Conservation (phyloP, 2,329 filamentous ascomycete genomes). For the Ceratocystis colombiana region DNA sequence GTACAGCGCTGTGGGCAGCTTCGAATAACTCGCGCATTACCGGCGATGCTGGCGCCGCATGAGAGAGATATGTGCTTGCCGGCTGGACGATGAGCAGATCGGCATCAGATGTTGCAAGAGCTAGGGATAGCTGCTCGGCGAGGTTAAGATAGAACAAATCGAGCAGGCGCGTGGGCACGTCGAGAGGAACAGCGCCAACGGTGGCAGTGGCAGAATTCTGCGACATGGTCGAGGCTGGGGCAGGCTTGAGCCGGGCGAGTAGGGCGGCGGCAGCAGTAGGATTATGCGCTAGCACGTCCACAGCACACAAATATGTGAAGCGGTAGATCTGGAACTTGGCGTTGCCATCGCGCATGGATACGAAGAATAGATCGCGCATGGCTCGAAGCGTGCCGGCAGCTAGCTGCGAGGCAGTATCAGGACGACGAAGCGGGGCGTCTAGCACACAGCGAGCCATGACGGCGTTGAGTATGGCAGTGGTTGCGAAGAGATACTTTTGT, state of each 20-base stretch:
- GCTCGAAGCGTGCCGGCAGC: slow-evolving; percentile 38
- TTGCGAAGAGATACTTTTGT: slow-evolving; percentile 63
- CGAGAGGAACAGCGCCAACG: slow-evolving; percentile 26
- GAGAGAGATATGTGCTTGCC: slow-evolving; percentile 60
- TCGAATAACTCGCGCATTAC: slow-evolving; percentile 61
- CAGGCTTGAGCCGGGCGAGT: slow-evolving; percentile 50
- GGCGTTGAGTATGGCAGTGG: slow-evolving; percentile 64
- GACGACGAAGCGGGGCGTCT: slow-evolving; percentile 38
- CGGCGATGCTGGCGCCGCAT: slow-evolving; percentile 37
- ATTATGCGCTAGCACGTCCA: slow-evolving; percentile 71
- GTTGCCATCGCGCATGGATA: slow-evolving; percentile 63
- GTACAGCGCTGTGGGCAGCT: slow-evolving; percentile 70
- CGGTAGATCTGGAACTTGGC: slow-evolving; percentile 71
- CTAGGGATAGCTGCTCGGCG: slow-evolving; percentile 69
- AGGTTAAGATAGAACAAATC: slow-evolving; percentile 83
- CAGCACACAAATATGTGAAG: slow-evolving; percentile 70
- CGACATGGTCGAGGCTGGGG: slow-evolving; percentile 40
- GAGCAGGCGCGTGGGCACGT: slow-evolving; percentile 51
- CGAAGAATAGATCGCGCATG: slow-evolving; percentile 68
- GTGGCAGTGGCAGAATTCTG: not conserved
- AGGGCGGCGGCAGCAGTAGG: slow-evolving; percentile 56
- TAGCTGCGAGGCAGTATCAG: slow-evolving; percentile 47
- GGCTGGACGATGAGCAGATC: slow-evolving; percentile 65
- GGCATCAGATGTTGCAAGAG: slow-evolving; percentile 54
- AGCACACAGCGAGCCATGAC: slow-evolving; percentile 55